These are phyloP conservation scores for Schizothecium vesticola DNA, from an alignment of 495 filamentous ascomycete genomes.

Conservation along the genomic window DNA sequence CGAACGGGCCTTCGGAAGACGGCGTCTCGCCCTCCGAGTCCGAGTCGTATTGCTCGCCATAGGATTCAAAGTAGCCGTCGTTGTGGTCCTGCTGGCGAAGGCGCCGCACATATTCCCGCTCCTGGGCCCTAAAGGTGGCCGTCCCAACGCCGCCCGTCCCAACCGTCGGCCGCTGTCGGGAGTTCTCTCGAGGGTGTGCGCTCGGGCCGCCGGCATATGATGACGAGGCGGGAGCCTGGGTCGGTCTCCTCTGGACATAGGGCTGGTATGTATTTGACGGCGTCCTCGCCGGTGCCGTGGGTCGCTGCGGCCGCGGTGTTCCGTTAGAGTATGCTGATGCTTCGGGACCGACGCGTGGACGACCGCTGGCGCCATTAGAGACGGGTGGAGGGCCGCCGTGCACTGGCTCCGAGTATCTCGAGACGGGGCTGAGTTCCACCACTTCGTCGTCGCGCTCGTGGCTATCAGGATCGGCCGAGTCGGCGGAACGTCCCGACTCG, in stretches of 20 bases:
- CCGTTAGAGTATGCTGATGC: conserved; percentile 24
- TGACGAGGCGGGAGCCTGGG: conserved; percentile 23
- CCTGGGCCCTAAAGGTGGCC: conserved; percentile 53
- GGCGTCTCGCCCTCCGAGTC: conserved; percentile 83
- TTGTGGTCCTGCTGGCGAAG: conserved; percentile 54
- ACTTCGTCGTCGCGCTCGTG: conserved; percentile 39
- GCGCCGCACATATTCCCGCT: conserved; percentile 44
- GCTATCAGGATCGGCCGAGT: conserved; percentile 47
- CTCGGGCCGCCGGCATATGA: conserved; percentile 39
- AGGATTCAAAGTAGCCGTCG: conserved; percentile 72
- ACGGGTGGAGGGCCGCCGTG: conserved; percentile 20
- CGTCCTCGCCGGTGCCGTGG: conserved; percentile 35
- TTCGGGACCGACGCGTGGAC: conserved; percentile 27
- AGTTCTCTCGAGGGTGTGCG: conserved; percentile 72
- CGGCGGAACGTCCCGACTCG: conserved; percentile 57
- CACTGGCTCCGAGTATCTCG: conserved; percentile 32
- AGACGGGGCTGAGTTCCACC: conserved; percentile 36
- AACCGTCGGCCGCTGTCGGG: conserved; percentile 66
- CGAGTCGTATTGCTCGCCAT: conserved; percentile 67
- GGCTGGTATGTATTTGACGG: conserved; percentile 49
- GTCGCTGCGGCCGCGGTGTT: conserved; percentile 29
- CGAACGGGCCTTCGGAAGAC: conserved; percentile 73
- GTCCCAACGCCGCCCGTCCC: conserved; percentile 40
- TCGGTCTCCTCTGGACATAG: conserved; percentile 33
- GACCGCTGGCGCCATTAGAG: conserved; percentile 29